Conservation (phyloP, 1,139 yeast species). For the Debaryomycetaceae sp. region DNA sequence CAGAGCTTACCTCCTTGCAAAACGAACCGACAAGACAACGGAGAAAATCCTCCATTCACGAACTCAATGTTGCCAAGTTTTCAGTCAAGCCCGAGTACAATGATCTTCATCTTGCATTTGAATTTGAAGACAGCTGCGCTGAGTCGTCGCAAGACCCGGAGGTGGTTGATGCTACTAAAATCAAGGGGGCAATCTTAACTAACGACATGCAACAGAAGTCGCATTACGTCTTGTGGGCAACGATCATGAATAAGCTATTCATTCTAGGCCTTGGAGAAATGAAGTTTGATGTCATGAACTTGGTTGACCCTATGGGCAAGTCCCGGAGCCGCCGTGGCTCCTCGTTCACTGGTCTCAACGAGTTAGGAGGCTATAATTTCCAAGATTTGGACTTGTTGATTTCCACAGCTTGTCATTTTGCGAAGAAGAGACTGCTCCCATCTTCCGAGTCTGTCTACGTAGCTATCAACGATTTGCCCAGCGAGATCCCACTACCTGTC, state of each 20-base stretch:
- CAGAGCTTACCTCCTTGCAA: slow-evolving; percentile 8
- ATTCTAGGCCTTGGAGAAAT: slow-evolving; percentile 39
- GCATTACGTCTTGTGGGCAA: slow-evolving; percentile 34
- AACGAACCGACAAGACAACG: slow-evolving; percentile 7
- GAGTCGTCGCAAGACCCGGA: slow-evolving; percentile 1
- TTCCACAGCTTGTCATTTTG: slow-evolving; percentile 29
- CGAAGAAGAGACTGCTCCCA: slow-evolving; percentile 17
- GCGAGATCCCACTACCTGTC: slow-evolving; percentile 32
- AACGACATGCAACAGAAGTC: slow-evolving; percentile 39
- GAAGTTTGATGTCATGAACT: slow-evolving; percentile 21
- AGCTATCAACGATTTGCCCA: slow-evolving; percentile 33
- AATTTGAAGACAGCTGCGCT: slow-evolving; percentile 7
- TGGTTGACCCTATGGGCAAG: slow-evolving; percentile 17
- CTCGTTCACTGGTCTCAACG: slow-evolving; percentile 38
- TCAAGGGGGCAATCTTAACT: slow-evolving; percentile 39
- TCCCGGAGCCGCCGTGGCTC: slow-evolving; percentile 30
- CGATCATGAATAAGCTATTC: slow-evolving; percentile 18
- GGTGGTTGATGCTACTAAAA: slow-evolving; percentile 15
- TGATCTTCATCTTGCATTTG: slow-evolving; percentile 9
- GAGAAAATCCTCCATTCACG: slow-evolving; percentile 27
- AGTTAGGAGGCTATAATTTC: slow-evolving; percentile 40
- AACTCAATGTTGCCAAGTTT: slow-evolving; percentile 25
- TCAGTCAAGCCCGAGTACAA: slow-evolving; percentile 30
- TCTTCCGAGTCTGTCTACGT: slow-evolving; percentile 17
- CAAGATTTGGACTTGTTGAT: slow-evolving; percentile 40